Evolutionary conservation across 306 rosid genomes (phyloP), one percentile per base, ranked within the genome.

Genomic region (Pyrus betulifolia): DNA sequence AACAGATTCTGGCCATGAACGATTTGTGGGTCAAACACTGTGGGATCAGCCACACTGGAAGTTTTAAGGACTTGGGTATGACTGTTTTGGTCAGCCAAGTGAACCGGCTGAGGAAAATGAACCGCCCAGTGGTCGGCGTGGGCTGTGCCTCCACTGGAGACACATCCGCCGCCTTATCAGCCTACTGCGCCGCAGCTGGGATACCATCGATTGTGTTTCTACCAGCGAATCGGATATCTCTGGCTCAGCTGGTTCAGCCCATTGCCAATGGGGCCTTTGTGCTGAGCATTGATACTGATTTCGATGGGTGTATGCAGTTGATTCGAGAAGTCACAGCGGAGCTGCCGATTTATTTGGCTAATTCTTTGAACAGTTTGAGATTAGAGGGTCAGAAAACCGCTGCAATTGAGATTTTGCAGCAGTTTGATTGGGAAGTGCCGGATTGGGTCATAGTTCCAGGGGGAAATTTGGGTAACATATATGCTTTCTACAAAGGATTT

Each of bases 1-100:
- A 90, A 82, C 82, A 82, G 78, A 83, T 86, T 67, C 85, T 90
- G 21, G 85, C 78, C 70, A 93, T 93, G 98, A 90, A 54, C 54
- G 98, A 90, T 22, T 67, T 90, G 30, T 93, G 98, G 98, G 96
- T 93, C 30, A 93, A 93, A 42, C 94, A 93, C 77, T 93, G 96
- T n/a, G 96, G 96, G 9, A 93, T 84, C 25, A 89, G 94, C 83
- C 98, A 93, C 74, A 93, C 94, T 2, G 94, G 96, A 2, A 87
- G 93, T 40, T 93, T 93, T 72, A 93, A 93, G 79, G 96, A 93
- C 84, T 58, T 93, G 31, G 97, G 96, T 13, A 91, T 93, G 98
- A 93, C 94, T 9, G 98, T 93, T 12, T 73, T 93, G 69, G 96
- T 93, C 4, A 93, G 95, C 68, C 98, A 90, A n/a, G 96, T 93